Base-by-base conservation (phyloP, 352 stramenopile genomes). In the Globisporangium yorkense region DNA sequence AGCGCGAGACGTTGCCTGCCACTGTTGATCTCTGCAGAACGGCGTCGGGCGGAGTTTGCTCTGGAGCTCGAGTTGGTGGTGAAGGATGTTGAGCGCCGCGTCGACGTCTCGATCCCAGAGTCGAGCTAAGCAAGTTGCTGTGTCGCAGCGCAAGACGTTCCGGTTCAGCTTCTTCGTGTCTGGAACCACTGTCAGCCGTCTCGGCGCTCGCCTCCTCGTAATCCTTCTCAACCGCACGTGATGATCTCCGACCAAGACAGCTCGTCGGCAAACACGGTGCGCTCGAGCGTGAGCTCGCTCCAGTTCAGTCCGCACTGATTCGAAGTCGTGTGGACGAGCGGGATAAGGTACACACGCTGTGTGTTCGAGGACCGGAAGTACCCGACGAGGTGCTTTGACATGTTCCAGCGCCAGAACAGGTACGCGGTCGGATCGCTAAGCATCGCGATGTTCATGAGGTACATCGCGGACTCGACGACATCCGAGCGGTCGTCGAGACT, bases 141-240 rank as follows among this genome's bases (percentile, higher is more conserved):
- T 27, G 24, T 27, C 24, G 24, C 24, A 27, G 24, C 24, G 24
- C 24, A 27, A 27, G 24, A 46, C 31, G 44, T 18, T 41, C 37
- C 13, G 40, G 1, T 45, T 16, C 13, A n/a, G 40, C 12, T 20
- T 45, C 40, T 45, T 40, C 24, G 16, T 12, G 24, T 1, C 24
- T 27, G 24, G 24, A 27, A 27, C 24, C 24, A 27, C 2, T 27
- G 24, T 99, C 96, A 31, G 94, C 92, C 24, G 96, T 98, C 77
- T 99, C 97, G n/a, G 95, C 95, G 29, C 92, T 97, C 61, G 99
- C 97, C 72, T 99, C 97, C 68, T 99, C 97, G 75, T 99, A 99
- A 76, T 99, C 9, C 33, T 10, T 10, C 33, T 54, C 21, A 60
- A 0, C 54, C 54, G 15, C 54, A 60, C 44, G 45, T 54, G 45